Evolutionary conservation across 805 yeast species (phyloP).

Genomic region (Suhomyces sp.): DNA sequence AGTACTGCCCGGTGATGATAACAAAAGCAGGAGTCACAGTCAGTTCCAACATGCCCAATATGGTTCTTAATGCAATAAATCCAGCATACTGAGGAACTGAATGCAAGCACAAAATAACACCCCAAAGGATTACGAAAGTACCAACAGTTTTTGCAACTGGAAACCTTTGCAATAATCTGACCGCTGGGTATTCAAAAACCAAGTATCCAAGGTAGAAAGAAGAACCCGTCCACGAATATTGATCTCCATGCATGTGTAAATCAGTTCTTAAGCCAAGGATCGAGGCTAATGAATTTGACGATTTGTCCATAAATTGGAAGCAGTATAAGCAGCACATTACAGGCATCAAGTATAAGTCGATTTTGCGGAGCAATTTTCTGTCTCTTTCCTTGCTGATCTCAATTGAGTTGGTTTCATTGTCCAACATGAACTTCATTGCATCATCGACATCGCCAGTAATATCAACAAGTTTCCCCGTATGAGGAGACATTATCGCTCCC

Average conservation of each 20-base stretch:
- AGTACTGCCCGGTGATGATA: conserved; percentile 37
- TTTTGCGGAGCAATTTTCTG: conserved; percentile 44
- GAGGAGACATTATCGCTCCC: too few species aligned
- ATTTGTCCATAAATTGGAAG: conserved; percentile 61
- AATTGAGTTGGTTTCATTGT: conserved; percentile 14
- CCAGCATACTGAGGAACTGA: conserved; percentile 48
- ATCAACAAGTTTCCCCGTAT: conserved; percentile 19
- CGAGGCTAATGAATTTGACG: conserved; percentile 50
- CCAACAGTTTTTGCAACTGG: conserved; percentile 56
- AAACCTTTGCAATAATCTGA: conserved; percentile 49
- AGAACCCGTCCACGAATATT: conserved; percentile 46
- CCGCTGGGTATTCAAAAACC: conserved; percentile 52
- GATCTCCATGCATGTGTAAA: conserved; percentile 43
- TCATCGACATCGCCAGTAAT: conserved; percentile 45
- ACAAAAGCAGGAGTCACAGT: conserved; percentile 43
- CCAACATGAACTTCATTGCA: conserved; percentile 44
- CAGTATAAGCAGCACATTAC: conserved; percentile 49
- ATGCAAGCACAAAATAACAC: conserved; percentile 52
- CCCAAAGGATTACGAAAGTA: conserved; percentile 59
- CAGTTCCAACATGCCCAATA: conserved; percentile 41
- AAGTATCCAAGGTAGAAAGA: conserved; percentile 58
- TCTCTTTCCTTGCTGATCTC: conserved; percentile 29
- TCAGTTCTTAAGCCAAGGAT: conserved; percentile 50
- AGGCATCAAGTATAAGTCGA: conserved; percentile 52
- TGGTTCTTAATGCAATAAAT: conserved; percentile 36